phyloP scores from a whole-genome alignment of 495 filamentous ascomycete species.

The Aspergillus homomorphus region DNA sequence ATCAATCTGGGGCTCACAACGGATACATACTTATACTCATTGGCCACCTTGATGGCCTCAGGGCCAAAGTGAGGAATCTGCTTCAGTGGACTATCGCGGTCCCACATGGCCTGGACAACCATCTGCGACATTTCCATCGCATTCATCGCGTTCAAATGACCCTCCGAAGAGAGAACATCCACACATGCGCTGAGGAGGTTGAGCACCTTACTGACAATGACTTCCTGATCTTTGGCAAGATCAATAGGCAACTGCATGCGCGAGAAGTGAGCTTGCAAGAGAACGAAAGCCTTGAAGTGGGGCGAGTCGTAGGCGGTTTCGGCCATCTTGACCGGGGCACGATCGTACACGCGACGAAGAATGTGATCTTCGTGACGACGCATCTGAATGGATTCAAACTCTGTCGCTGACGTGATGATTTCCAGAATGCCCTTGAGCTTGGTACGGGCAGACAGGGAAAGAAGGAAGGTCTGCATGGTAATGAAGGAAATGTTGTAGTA shows the following conservation, averaged over 20 bases:
- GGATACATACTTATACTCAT: conserved; percentile 68
- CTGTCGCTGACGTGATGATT: conserved; percentile 93
- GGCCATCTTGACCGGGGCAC: conserved; percentile 91
- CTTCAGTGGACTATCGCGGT: conserved; percentile 92
- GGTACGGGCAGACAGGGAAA: conserved; percentile 83
- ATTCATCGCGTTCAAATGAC: conserved; percentile 92
- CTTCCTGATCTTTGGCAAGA: conserved; percentile 93
- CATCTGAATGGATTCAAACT: conserved; percentile 95
- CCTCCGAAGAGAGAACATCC: conserved; percentile 93
- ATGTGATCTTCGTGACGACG: conserved; percentile 87
- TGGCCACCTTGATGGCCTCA: conserved; percentile 77
- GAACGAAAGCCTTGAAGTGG: conserved; percentile 95
- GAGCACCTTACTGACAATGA: conserved; percentile 80
- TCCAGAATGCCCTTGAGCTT: conserved; percentile 96
- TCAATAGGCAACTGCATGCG: conserved; percentile 94
- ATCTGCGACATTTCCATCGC: conserved; percentile 99
- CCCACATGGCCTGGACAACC: conserved; percentile 99
- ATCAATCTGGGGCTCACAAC: neutral
- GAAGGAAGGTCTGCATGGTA: conserved; percentile 98
- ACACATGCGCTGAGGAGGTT: conserved; percentile 88
- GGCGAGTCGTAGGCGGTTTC: conserved; percentile 84
- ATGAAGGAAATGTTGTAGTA: conserved; percentile 99
- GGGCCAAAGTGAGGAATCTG: conserved; percentile 94
- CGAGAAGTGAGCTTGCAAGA: conserved; percentile 96
- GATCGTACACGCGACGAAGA: conserved; percentile 89